Evolutionary conservation across 768 basidiomycete species (phyloP).

Genomic region (Boletus rufocinnamomeus): DNA sequence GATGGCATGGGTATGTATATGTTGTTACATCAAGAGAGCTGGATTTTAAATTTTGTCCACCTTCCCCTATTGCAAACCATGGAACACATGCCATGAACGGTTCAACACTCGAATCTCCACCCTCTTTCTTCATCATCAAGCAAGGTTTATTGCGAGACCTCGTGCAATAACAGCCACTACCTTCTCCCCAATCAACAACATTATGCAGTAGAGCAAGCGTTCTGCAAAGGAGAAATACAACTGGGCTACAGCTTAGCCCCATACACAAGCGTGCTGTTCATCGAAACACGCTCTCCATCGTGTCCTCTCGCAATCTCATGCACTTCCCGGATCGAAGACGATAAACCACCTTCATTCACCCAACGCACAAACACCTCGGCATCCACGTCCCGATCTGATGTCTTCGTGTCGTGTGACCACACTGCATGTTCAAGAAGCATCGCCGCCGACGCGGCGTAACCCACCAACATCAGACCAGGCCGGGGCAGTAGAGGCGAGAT

Average conservation of each 20-base stretch:
- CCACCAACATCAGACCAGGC: slow-evolving; percentile 59
- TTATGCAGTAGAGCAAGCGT: slow-evolving; percentile 41
- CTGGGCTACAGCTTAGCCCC: slow-evolving; percentile 24
- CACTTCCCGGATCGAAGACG: slow-evolving; percentile 29
- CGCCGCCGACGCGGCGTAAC: slow-evolving; percentile 51
- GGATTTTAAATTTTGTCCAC: no score
- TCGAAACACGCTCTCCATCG: slow-evolving; percentile 8
- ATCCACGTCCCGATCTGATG: slow-evolving; percentile 43
- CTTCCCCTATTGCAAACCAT: no score
- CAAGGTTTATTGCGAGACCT: not conserved
- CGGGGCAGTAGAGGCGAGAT: slow-evolving; percentile 53
- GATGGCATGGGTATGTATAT: no score
- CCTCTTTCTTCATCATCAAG: no score
- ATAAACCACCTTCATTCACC: slow-evolving; percentile 44
- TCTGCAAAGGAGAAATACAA: slow-evolving; percentile 15
- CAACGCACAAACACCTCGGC: slow-evolving; percentile 55
- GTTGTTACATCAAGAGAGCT: no score
- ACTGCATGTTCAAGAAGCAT: slow-evolving; percentile 70
- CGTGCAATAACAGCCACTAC: no score
- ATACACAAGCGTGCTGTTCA: slow-evolving; percentile 22
- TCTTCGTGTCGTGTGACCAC: slow-evolving; percentile 48
- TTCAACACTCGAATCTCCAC: no score
- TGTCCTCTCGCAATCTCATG: not conserved
- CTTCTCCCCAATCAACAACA: not conserved
- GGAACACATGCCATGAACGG: no score